phyloP scores from a whole-genome alignment of 1,139 yeast genomes.

The Taphrina pruni region DNA sequence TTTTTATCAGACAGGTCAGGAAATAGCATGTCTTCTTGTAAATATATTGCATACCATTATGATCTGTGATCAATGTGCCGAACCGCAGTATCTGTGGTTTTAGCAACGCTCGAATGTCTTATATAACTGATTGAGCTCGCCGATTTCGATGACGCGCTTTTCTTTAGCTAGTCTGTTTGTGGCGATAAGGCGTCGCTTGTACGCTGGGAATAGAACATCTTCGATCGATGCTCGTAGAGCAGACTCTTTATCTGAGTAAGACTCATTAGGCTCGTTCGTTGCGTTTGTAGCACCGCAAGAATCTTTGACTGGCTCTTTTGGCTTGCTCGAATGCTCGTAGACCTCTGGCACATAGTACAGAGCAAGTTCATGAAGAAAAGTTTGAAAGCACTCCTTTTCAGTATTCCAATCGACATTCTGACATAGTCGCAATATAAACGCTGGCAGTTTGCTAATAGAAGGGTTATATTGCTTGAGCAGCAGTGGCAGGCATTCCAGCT shows the following conservation, averaged over 20 bases:
- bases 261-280: background rate
- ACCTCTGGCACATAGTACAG: constrained; percentile 74
- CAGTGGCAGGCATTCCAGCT: constrained; percentile 66
- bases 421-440: constrained; percentile 68
- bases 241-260: constrained; percentile 41
- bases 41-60: no score
- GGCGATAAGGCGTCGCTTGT: constrained; percentile 70
- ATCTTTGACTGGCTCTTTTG: background rate
- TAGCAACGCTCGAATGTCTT: constrained; percentile 90
- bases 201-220: constrained; percentile 66
- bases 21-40: no score
- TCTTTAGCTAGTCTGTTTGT: constrained; percentile 60
- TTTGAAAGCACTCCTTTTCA: constrained; percentile 71
- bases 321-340: constrained; percentile 44
- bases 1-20: no score
- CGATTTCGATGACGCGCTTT: constrained; percentile 69
- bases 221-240: constrained; percentile 57
- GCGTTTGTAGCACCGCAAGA: background rate
- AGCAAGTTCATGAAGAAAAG: constrained; percentile 71
- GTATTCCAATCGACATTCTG: constrained; percentile 64
- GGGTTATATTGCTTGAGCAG: constrained; percentile 70
- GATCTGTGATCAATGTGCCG: no score
- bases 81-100: background rate
- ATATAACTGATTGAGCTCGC: constrained; percentile 89
- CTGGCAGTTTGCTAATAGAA: constrained; percentile 66